phyloP scores from a whole-genome alignment of 768 basidiomycete species.

The Antrodiella citrinella region DNA sequence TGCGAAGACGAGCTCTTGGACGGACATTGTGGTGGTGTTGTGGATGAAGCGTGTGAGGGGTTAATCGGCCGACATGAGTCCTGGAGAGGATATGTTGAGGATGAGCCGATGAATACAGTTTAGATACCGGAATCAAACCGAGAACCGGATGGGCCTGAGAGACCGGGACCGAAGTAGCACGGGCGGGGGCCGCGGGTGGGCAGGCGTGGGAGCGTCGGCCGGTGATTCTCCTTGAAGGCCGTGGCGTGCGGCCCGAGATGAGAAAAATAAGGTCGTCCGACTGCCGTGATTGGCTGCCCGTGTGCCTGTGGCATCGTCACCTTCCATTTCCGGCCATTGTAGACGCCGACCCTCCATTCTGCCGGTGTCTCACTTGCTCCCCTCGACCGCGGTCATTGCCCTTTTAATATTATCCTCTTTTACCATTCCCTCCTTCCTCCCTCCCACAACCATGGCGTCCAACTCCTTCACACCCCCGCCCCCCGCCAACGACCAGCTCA shows the following conservation, averaged over 20 bases:
- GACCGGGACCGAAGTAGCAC: background rate
- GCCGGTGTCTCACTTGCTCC: background rate
- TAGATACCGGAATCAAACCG: background rate
- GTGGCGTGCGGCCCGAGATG: background rate
- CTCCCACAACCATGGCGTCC: background rate
- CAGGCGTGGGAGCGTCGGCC: too few species aligned
- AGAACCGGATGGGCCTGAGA: background rate
- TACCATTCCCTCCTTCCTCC: background rate
- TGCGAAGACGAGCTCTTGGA: background rate
- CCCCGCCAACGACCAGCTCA: background rate
- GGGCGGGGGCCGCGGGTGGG: background rate
- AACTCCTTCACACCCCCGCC: background rate
- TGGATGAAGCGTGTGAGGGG: too few species aligned
- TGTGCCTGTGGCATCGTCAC: too few species aligned
- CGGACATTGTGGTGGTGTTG: background rate
- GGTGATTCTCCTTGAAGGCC: background rate
- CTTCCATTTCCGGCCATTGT: too few species aligned
- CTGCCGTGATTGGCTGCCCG: too few species aligned
- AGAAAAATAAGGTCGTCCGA: background rate
- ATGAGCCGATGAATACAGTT: background rate
- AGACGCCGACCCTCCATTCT: too few species aligned
- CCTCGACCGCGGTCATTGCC: background rate
- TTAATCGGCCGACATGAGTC: background rate
- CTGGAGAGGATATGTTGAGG: background rate
- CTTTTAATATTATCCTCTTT: background rate